These are phyloP conservation scores for Mycosphaerella sp. DNA, from an alignment of 2,329 filamentous ascomycete genomes.

Conservation along the genomic window DNA sequence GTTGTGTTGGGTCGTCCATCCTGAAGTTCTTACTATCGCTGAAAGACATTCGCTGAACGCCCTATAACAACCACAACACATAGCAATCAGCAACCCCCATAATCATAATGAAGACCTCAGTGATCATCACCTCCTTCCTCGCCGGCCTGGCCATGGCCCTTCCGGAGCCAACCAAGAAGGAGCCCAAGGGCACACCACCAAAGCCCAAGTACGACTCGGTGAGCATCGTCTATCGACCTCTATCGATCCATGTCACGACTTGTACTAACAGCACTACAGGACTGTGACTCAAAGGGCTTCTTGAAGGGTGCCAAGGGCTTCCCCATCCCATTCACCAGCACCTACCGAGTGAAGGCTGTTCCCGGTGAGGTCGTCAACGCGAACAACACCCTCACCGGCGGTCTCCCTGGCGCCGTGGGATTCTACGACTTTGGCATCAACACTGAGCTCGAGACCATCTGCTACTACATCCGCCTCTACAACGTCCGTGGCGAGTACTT, in stretches of 20 bases:
- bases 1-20: not conserved
- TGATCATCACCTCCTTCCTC: slow-evolving; percentile 16
- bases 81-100: slow-evolving; percentile 1
- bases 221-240: not conserved
- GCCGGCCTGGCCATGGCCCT: slow-evolving; percentile 16
- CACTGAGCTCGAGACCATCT: slow-evolving; percentile 39
- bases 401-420: slow-evolving; percentile 38
- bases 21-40: not conserved
- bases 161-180: slow-evolving; percentile 13
- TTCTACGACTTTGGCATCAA: slow-evolving; percentile 51
- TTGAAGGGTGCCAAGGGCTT: slow-evolving; percentile 10
- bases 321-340: slow-evolving; percentile 43
- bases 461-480: slow-evolving; percentile 48
- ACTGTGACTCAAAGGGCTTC: slow-evolving; percentile 8
- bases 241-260: not conserved
- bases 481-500: slow-evolving; percentile 46
- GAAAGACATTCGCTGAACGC: too few species aligned
- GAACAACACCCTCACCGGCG: slow-evolving; percentile 30
- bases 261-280: not conserved
- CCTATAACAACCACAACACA: too few species aligned
- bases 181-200: slow-evolving; percentile 3
- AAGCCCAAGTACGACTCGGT: slow-evolving; percentile 8
- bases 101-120: slow-evolving; percentile 22
- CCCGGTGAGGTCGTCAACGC: slow-evolving; percentile 47
- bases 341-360: slow-evolving; percentile 44